phyloP scores from a whole-genome alignment of 169 alveolate genomes.

The Pseudocohnilembus persalinus region DNA sequence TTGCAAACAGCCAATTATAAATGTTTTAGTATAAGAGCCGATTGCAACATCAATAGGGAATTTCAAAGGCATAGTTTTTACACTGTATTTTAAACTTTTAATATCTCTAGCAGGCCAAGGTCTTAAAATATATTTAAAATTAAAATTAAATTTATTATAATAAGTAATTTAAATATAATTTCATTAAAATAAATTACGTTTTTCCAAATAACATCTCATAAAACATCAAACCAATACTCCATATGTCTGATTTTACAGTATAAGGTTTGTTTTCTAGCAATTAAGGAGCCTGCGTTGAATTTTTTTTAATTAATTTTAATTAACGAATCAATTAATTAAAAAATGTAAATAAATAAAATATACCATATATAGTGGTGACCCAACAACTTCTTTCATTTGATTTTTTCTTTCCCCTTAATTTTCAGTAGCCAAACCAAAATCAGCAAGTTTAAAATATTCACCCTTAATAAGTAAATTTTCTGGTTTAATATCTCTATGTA shows the following conservation, averaged over 20 bases:
- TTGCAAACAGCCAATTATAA: conserved; percentile 18
- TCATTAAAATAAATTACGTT: background rate
- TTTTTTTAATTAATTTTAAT: too few species aligned
- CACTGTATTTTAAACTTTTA: conserved; percentile 24
- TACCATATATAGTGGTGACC: conserved; percentile 43
- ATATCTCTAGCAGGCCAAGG: conserved; percentile 50
- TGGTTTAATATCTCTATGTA: conserved; percentile 82
- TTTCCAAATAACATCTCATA: conserved; percentile 43
- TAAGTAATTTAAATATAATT: background rate
- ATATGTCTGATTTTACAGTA: conserved; percentile 38
- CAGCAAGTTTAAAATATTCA: conserved; percentile 33
- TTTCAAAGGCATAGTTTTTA: conserved; percentile 31
- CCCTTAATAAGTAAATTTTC: conserved; percentile 58
- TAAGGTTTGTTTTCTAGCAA: conserved; percentile 32
- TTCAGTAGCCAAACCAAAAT: conserved; percentile 46
- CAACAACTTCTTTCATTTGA: conserved; percentile 28
- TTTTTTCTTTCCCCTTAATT: conserved; percentile 1
- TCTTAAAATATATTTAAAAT: background rate
- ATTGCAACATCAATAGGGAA: conserved; percentile 36
- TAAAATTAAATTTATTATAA: background rate
- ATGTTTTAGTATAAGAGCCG: conserved; percentile 26
- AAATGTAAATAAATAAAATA: too few species aligned
- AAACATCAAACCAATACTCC: conserved; percentile 43
- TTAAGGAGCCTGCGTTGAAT: conserved; percentile 41
- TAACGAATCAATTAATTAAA: too few species aligned